Conservation (phyloP, 2,329 filamentous ascomycete genomes). For the Hansfordia pulvinata region DNA sequence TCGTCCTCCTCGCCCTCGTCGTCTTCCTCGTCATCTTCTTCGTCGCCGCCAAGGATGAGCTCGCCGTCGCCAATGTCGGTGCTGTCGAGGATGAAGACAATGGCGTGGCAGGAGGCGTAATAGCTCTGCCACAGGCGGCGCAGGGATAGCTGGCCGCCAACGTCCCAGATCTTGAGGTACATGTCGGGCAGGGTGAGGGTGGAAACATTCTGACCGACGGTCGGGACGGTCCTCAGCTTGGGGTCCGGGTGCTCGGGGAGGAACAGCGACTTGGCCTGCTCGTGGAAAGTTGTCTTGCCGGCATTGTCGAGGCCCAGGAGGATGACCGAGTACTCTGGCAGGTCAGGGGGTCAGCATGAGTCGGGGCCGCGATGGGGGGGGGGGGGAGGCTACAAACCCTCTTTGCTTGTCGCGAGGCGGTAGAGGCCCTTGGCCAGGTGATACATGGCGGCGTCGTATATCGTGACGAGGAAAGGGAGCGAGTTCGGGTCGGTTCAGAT, state of each 20-base stretch:
- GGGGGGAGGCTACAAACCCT: slow-evolving; percentile 44
- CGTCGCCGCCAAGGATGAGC: slow-evolving; percentile 25
- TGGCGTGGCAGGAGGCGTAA: slow-evolving; percentile 86
- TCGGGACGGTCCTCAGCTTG: slow-evolving; percentile 80
- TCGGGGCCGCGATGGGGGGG: slow-evolving; percentile 1
- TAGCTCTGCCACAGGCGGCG: slow-evolving; percentile 92
- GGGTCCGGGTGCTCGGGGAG: slow-evolving; percentile 45
- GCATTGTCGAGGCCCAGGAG: slow-evolving; percentile 96
- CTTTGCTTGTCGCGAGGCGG: slow-evolving; percentile 90
- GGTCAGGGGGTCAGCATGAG: slow-evolving; percentile 3
- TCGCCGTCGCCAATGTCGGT: slow-evolving; percentile 82
- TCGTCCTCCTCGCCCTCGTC: slow-evolving; percentile 14
- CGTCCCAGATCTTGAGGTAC: slow-evolving; percentile 98
- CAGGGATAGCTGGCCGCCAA: slow-evolving; percentile 82
- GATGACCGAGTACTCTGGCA: slow-evolving; percentile 84
- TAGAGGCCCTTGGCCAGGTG: slow-evolving; percentile 93
- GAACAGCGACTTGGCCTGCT: slow-evolving; percentile 88
- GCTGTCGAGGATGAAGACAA: slow-evolving; percentile 95
- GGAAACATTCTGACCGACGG: slow-evolving; percentile 92
- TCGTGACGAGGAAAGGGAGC: no score
- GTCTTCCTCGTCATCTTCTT: slow-evolving; percentile 1
- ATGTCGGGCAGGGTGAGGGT: slow-evolving; percentile 84
- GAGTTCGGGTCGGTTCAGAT: no score
- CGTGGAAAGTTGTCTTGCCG: slow-evolving; percentile 95
- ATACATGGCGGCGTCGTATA: slow-evolving; percentile 70